A percentile compares a stretch with the other conserved stretches of the same genome.
Conservation (phyloP, 1,139 yeast genomes). For the Candida anutae region DNA sequence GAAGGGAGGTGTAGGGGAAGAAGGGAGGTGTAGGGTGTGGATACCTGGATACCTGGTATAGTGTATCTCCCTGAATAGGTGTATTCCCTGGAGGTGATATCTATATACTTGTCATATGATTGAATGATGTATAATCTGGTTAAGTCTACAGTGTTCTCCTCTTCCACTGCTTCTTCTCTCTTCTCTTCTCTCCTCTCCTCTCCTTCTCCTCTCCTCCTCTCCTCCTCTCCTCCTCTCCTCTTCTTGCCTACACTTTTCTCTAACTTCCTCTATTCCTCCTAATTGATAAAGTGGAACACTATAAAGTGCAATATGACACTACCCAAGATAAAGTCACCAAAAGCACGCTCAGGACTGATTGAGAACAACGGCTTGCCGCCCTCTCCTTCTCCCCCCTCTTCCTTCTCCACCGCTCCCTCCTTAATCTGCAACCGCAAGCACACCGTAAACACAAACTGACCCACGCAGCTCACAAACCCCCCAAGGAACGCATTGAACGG, state of each 20-base stretch:
- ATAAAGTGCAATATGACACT: constrained; percentile 84
- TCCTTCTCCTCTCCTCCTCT: neutral
- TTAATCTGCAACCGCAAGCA: constrained; percentile 64
- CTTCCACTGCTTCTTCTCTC: no score
- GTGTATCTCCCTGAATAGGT: no score
- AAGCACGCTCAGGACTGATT: constrained; percentile 70
- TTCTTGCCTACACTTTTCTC: neutral
- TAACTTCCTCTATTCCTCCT: neutral
- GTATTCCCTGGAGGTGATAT: no score
- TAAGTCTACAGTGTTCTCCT: no score
- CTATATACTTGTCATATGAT: no score
- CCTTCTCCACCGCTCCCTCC: constrained; percentile 3
- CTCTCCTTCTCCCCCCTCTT: constrained; percentile 3
- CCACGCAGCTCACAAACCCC: constrained; percentile 88
- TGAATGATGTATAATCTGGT: no score
- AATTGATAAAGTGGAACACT: constrained; percentile 86
- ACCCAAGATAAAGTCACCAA: constrained; percentile 86
- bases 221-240: no score
- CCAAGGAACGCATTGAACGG: constrained; percentile 97
- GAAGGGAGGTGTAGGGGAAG: no score
- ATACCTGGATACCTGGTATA: no score
- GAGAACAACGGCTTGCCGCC: constrained; percentile 8
- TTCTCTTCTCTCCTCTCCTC: neutral
- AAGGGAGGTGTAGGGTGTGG: no score
- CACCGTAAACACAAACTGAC: constrained; percentile 86